Conservation (phyloP, 148 eudicot species). For the Cornus florida region DNA sequence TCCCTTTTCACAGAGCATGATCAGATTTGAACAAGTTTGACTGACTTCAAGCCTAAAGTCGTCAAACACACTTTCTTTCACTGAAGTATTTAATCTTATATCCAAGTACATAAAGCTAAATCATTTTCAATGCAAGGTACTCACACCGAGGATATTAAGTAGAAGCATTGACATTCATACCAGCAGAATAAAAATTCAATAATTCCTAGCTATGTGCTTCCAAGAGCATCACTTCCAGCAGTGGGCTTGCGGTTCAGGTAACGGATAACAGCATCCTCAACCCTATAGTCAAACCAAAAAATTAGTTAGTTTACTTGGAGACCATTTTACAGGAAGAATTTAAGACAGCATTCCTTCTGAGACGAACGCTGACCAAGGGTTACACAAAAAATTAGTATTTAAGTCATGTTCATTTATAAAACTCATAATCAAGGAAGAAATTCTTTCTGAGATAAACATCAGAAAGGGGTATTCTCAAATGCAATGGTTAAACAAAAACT, state of each 20-base stretch:
- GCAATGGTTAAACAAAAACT: too few species aligned
- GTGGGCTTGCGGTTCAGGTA: constrained; percentile 78
- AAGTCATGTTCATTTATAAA: too few species aligned
- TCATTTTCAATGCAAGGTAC: not conserved
- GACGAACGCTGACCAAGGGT: not conserved
- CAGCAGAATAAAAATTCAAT: not conserved
- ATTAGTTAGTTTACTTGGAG: not conserved
- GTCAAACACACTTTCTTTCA: not conserved
- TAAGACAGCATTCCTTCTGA: not conserved
- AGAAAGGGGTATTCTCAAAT: not conserved
- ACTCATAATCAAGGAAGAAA: not conserved
- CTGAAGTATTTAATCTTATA: not conserved
- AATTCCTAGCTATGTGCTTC: constrained; percentile 42
- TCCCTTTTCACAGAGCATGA: not conserved
- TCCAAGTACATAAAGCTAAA: not conserved
- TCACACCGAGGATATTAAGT: not conserved
- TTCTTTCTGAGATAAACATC: not conserved
- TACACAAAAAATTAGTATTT: not conserved
- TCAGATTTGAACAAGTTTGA: not conserved
- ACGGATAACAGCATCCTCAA: constrained; percentile 84
- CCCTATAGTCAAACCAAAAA: constrained; percentile 36
- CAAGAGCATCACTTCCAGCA: constrained; percentile 53
- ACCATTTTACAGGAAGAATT: not conserved
- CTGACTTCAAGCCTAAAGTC: constrained; percentile 6
- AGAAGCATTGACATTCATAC: not conserved